Percentiles rank a stretch among this genome's conserved stretches.
phyloP scores from a whole-genome alignment of 2,329 filamentous ascomycete species.

The Cryphonectria carpinicola region DNA sequence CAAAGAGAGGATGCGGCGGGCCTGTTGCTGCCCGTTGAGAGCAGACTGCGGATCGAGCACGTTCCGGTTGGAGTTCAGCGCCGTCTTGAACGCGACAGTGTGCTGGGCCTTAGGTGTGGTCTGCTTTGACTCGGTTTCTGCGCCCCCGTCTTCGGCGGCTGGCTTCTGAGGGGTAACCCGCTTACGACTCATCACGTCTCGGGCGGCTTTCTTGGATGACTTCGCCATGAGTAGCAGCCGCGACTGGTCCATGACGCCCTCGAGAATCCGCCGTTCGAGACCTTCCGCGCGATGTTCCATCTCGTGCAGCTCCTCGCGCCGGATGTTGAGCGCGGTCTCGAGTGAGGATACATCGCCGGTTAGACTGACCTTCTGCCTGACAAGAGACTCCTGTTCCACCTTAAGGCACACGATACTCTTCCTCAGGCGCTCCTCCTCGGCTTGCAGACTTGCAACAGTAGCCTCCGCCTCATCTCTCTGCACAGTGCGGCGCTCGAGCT shows the following conservation, averaged over 20 bases:
- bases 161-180: constrained; percentile 50
- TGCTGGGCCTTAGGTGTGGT: constrained; percentile 18
- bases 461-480: constrained; percentile 67
- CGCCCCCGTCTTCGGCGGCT: constrained; percentile 31
- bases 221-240: constrained; percentile 83
- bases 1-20: constrained; percentile 84
- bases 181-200: constrained; percentile 63
- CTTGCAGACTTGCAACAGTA: constrained; percentile 51
- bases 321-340: constrained; percentile 85
- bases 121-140: constrained; percentile 36
- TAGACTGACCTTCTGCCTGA: constrained; percentile 77
- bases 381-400: constrained; percentile 74
- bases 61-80: constrained; percentile 57
- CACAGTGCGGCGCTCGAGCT: constrained; percentile 75
- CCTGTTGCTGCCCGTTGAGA: constrained; percentile 40
- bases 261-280: constrained; percentile 88
- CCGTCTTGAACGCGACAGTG: constrained; percentile 53
- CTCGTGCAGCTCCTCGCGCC: constrained; percentile 85
- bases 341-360: constrained; percentile 87
- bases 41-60: constrained; percentile 49
- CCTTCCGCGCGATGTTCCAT: constrained; percentile 91
- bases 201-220: constrained; percentile 48
- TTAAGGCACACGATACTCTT: constrained; percentile 62
- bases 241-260: constrained; percentile 95
- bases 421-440: constrained; percentile 57